Evolutionary conservation across 176 grass and related monocot genomes (phyloP).

Genomic region (Pontederia crassipes): DNA sequence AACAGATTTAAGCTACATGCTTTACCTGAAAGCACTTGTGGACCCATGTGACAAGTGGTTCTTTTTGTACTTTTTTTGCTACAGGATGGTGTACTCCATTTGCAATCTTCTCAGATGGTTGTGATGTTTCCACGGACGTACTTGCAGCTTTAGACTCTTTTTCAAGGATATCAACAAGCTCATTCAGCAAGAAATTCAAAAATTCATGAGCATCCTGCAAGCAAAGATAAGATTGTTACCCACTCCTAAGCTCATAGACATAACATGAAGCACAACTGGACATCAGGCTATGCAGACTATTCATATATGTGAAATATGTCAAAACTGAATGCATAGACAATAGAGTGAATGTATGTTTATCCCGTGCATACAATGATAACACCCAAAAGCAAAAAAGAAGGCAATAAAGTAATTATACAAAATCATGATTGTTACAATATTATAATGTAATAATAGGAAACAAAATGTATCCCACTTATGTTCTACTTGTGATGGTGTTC

Average conservation of each 20-base stretch:
- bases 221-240: background rate
- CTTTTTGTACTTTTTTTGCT: slow-evolving; percentile 11
- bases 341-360: too few species aligned
- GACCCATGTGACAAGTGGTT: slow-evolving; percentile 22
- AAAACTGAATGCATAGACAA: too few species aligned
- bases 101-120: slow-evolving; percentile 9
- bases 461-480: too few species aligned
- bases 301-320: background rate
- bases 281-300: background rate
- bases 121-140: slow-evolving; percentile 7
- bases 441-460: too few species aligned
- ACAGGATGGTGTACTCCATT: slow-evolving; percentile 14
- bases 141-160: slow-evolving; percentile 19
- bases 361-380: too few species aligned
- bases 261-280: background rate
- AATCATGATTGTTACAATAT: too few species aligned
- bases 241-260: too few species aligned
- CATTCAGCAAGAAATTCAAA: slow-evolving; percentile 28
- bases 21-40: slow-evolving; percentile 26
- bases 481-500: too few species aligned
- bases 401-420: too few species aligned
- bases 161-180: slow-evolving; percentile 27
- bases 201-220: slow-evolving; percentile 29
- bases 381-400: too few species aligned
- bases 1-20: background rate